Percentiles rank a stretch among this genome's conserved stretches.
phyloP scores from a whole-genome alignment of 495 filamentous ascomycete species.

The Chaetomium cochliodes region DNA sequence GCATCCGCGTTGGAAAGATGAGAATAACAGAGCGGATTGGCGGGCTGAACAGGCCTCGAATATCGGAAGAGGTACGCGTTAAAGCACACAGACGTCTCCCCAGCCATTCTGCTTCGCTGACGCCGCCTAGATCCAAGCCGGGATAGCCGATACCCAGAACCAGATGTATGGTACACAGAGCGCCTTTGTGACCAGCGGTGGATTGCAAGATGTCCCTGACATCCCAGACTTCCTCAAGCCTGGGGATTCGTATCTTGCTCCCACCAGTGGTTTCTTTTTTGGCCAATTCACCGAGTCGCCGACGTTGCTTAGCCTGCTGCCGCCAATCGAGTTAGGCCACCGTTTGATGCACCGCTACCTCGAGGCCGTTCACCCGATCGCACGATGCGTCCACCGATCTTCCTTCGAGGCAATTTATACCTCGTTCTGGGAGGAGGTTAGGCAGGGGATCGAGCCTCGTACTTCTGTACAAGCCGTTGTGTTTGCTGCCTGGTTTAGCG shows the following conservation, averaged over 20 bases:
- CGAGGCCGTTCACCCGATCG: constrained; percentile 62
- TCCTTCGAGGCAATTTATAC: constrained; percentile 62
- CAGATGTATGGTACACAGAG: background rate
- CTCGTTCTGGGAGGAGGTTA: constrained; percentile 61
- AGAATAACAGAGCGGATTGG: constrained; percentile 72
- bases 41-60: constrained; percentile 55
- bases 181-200: background rate
- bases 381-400: constrained; percentile 61
- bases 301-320: constrained; percentile 57
- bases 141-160: constrained; percentile 20
- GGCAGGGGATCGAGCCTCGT: constrained; percentile 54
- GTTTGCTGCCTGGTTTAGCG: constrained; percentile 66
- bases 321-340: constrained; percentile 50
- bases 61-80: constrained; percentile 61
- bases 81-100: background rate
- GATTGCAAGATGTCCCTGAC: constrained; percentile 20
- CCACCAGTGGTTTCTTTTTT: constrained; percentile 68
- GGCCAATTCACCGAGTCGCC: constrained; percentile 49
- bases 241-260: constrained; percentile 54
- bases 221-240: constrained; percentile 51
- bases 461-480: constrained; percentile 65
- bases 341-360: constrained; percentile 64
- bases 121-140: constrained; percentile 31
- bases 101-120: background rate
- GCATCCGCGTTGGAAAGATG: constrained; percentile 67